Evolutionary conservation across 2,329 filamentous ascomycete species (phyloP), one percentile per base, ranked within the genome.

Genomic region (Phoma sp.): DNA sequence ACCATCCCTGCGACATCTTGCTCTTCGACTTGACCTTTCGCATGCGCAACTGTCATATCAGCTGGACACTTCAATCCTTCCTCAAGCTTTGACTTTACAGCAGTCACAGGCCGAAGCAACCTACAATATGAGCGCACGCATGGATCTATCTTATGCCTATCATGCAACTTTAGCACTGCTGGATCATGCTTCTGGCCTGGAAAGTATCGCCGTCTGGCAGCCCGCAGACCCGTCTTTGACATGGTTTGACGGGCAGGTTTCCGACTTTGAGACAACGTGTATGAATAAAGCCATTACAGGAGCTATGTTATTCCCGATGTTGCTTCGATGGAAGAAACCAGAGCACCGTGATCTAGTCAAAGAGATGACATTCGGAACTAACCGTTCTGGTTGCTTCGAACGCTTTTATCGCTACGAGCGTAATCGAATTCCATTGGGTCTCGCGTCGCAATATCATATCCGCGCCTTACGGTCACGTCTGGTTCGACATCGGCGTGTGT

Each of bases 91-190:
- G 4, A 61, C 63, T 2, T 61, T 60, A 32, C 42, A 57, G 14
- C 58, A 66, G 11, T 58, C 63, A 4, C 47, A 58, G 47, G 52
- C 50, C 2, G 59, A 68, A 29, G 59, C 55, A 7, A 52, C 56
- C 9, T 53, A 50, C 22, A 9, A 45, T 0, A 55, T 56, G 39
- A 59, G 55, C 4, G 68, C 66, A 11, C 57, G 65, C 14, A 71
- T 69, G 66, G 67, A 71, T 37, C 42, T 66, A 4, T 63, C 63
- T 2, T 67, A 65, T 33, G 60, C 64, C 29, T 68, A 64, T 22
- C 59, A 66, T 30, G 55, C 62, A 4, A 59, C 56, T 3, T 55
- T 67, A 11, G 39, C 47, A 1, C 27, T 70, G 24, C 54, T 70
- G 9, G 64, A 66, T 10, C 55, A 59, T 18, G 40, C 61, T 2